Percentiles rank a stretch among this genome's conserved stretches.
These are phyloP conservation scores for Beauveria australis DNA, from an alignment of 2,329 filamentous ascomycete genomes.

Conservation along the genomic window DNA sequence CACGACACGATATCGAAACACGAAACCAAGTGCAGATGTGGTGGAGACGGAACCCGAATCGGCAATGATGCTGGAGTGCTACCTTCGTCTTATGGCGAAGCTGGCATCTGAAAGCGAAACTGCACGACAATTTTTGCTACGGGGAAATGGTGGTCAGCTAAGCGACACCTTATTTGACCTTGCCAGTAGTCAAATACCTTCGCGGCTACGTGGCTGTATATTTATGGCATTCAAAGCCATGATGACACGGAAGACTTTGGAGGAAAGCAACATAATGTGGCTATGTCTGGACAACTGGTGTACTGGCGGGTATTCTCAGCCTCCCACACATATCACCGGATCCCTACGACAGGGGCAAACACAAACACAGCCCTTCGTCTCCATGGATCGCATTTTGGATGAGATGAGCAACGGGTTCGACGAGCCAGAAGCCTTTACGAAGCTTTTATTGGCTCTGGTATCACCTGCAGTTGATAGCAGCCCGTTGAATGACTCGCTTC, in stretches of 20 bases:
- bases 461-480: slow-evolving; percentile 54
- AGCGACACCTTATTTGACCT: slow-evolving; percentile 70
- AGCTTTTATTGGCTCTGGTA: slow-evolving; percentile 65
- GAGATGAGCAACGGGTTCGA: slow-evolving; percentile 74
- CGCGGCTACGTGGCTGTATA: slow-evolving; percentile 71
- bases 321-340: slow-evolving; percentile 22
- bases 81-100: slow-evolving; percentile 79
- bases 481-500: slow-evolving; percentile 63
- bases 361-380: slow-evolving; percentile 28
- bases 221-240: slow-evolving; percentile 72
- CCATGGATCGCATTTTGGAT: slow-evolving; percentile 60
- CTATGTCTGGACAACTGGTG: slow-evolving; percentile 71
- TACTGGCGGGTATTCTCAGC: slow-evolving; percentile 44
- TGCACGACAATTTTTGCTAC: slow-evolving; percentile 67
- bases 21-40: slow-evolving; percentile 55
- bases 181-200: slow-evolving; percentile 67
- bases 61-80: slow-evolving; percentile 93
- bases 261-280: slow-evolving; percentile 71
- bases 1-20: slow-evolving; percentile 39
- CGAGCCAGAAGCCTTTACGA: slow-evolving; percentile 76
- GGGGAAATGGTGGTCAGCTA: slow-evolving; percentile 53
- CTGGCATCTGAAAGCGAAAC: slow-evolving; percentile 65
- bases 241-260: slow-evolving; percentile 62
- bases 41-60: slow-evolving; percentile 84
- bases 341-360: slow-evolving; percentile 25